These are phyloP conservation scores for Beauveria bassiana DNA, from an alignment of 2,329 filamentous ascomycete species.

Conservation along the genomic window DNA sequence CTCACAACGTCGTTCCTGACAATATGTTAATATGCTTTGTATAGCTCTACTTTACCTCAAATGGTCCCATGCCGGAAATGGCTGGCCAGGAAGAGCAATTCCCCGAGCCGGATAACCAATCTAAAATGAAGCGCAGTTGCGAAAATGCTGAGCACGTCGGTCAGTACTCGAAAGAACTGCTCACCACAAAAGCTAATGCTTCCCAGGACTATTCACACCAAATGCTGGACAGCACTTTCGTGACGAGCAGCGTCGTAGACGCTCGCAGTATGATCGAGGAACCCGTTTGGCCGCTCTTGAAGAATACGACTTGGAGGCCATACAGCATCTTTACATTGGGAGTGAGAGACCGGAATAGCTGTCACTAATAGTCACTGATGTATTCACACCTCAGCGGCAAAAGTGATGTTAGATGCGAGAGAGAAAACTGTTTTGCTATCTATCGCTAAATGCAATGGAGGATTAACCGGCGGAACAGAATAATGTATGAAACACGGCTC, in stretches of 20 bases:
- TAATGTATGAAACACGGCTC: constrained; percentile 5
- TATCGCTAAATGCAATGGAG: constrained; percentile 7
- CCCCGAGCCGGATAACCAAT: constrained; percentile 71
- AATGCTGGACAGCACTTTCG: constrained; percentile 65
- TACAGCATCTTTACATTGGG: constrained; percentile 31
- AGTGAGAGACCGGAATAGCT: background rate
- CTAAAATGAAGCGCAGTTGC: constrained; percentile 79
- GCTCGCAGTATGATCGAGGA: constrained; percentile 75
- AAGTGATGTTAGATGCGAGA: background rate
- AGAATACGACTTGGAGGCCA: constrained; percentile 47
- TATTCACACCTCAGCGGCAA: background rate
- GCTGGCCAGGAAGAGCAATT: constrained; percentile 69
- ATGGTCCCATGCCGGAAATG: constrained; percentile 39
- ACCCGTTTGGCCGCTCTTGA: constrained; percentile 64
- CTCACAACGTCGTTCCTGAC: background rate
- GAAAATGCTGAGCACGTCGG: constrained; percentile 83
- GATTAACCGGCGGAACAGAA: background rate
- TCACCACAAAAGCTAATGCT: background rate
- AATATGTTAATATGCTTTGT: background rate
- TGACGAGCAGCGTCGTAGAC: constrained; percentile 67
- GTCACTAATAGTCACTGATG: background rate
- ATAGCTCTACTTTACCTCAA: constrained; percentile 46
- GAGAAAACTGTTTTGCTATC: constrained; percentile 1
- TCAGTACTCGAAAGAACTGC: constrained; percentile 32
- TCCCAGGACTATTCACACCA: constrained; percentile 69